Conservation (phyloP, 495 filamentous ascomycete species). For the Podospora pseudoanserina region DNA sequence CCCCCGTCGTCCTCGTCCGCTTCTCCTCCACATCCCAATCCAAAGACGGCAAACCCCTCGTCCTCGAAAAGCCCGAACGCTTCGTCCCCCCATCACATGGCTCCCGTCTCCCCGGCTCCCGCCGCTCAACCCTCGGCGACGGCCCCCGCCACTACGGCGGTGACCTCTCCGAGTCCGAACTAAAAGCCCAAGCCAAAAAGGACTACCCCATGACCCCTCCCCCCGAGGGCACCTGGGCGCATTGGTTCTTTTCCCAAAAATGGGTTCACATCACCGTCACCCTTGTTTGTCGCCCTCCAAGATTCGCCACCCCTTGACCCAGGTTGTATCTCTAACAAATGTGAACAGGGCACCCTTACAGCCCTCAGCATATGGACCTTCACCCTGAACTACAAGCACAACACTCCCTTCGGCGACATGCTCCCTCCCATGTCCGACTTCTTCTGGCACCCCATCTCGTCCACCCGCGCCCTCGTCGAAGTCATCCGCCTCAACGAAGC, state of each 20-base stretch:
- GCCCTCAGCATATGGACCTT: slow-evolving; percentile 65
- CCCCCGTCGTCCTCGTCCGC: slow-evolving; percentile 11
- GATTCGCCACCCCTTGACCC: background rate
- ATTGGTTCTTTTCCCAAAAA: slow-evolving; percentile 69
- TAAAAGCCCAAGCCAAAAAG: slow-evolving; percentile 55
- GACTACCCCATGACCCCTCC: slow-evolving; percentile 82
- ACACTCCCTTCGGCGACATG: slow-evolving; percentile 68
- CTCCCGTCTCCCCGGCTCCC: slow-evolving; percentile 52
- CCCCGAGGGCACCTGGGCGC: slow-evolving; percentile 66
- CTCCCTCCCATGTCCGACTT: slow-evolving; percentile 61
- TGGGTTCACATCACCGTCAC: slow-evolving; percentile 75
- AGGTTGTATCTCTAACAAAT: background rate
- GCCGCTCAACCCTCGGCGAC: slow-evolving; percentile 4
- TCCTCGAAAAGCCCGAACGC: slow-evolving; percentile 73
- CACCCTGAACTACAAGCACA: slow-evolving; percentile 63
- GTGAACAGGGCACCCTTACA: slow-evolving; percentile 58
- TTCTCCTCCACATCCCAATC: slow-evolving; percentile 16
- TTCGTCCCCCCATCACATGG: slow-evolving; percentile 86
- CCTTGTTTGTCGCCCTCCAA: slow-evolving; percentile 51
- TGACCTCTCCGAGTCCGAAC: slow-evolving; percentile 54
- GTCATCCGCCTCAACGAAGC: slow-evolving; percentile 68
- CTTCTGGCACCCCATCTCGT: slow-evolving; percentile 60
- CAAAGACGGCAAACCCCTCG: slow-evolving; percentile 31
- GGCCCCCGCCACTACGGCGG: slow-evolving; percentile 64
- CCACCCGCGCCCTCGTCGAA: slow-evolving; percentile 52